A percentile compares a stretch with the other conserved stretches of the same genome.
phyloP scores from a whole-genome alignment of 352 stramenopile species.

The Globisporangium parvum region DNA sequence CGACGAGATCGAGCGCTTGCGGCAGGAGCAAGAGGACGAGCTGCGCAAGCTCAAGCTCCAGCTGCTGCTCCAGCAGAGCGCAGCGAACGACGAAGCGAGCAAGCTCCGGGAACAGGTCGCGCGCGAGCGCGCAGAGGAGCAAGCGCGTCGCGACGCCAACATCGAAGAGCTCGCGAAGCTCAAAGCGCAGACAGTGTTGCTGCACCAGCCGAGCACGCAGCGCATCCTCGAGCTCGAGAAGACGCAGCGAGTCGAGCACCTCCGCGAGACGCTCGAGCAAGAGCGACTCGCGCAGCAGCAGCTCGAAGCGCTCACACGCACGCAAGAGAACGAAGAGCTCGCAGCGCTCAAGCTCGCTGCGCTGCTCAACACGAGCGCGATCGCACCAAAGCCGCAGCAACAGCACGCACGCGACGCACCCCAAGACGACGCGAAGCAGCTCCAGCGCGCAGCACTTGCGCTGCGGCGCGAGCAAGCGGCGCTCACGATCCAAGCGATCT shows the following conservation, averaged over 20 bases:
- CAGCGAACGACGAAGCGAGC: conserved; percentile 37
- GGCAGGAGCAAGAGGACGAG: conserved; percentile 68
- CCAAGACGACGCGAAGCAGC: conserved; percentile 36
- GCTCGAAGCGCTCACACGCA: conserved; percentile 36
- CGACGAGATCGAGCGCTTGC: conserved; percentile 73
- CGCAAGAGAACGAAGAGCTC: conserved; percentile 61
- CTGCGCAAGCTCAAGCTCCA: conserved; percentile 59
- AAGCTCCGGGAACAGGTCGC: conserved; percentile 40
- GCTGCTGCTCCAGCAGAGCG: conserved; percentile 45
- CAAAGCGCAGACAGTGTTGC: conserved; percentile 50
- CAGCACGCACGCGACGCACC: conserved; percentile 14
- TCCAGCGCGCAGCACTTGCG: conserved; percentile 30
- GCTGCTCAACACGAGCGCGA: conserved; percentile 27
- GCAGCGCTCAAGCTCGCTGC: conserved; percentile 42
- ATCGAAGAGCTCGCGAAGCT: conserved; percentile 49
- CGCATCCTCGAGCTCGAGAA: conserved; percentile 28
- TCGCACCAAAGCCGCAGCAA: conserved; percentile 26
- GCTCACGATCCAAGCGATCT: conserved; percentile 60
- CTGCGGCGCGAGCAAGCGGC: conserved; percentile 48
- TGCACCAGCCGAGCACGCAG: conserved; percentile 41
- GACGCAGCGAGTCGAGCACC: conserved; percentile 25
- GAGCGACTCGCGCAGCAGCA: conserved; percentile 37
- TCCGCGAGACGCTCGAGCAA: conserved; percentile 37
- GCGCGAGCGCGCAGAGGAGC: conserved; percentile 39
- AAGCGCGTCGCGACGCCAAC: conserved; percentile 34